A percentile compares a stretch with the other conserved stretches of the same genome.
These are phyloP conservation scores for Orbilia brochopaga DNA, from an alignment of 2,329 filamentous ascomycete genomes.

Conservation along the genomic window DNA sequence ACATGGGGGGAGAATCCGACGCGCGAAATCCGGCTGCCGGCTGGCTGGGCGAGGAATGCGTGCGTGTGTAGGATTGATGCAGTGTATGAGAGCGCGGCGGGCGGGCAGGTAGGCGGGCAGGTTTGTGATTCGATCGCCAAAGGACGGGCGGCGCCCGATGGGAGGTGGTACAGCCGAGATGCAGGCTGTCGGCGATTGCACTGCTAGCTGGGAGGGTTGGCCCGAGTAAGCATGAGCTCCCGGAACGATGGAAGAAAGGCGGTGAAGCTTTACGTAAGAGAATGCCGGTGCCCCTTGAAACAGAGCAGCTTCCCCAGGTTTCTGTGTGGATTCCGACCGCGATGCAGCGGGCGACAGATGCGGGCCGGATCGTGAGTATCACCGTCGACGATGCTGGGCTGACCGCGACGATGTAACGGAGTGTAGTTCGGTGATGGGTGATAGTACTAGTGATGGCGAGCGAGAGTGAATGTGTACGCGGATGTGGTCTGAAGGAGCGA, in stretches of 20 bases:
- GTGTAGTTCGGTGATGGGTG: neutral
- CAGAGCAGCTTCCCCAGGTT: constrained; percentile 23
- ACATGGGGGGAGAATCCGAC: constrained; percentile 27
- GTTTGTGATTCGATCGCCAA: neutral
- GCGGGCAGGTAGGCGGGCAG: neutral
- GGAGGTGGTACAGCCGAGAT: constrained; percentile 4
- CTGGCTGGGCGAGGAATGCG: constrained; percentile 15
- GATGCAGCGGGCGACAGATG: constrained; percentile 1
- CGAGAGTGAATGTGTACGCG: neutral
- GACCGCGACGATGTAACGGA: neutral
- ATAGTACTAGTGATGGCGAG: neutral
- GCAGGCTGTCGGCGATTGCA: neutral
- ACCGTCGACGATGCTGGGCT: constrained; percentile 38
- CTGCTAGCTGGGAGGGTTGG: neutral
- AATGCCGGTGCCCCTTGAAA: constrained; percentile 28
- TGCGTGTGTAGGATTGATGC: neutral
- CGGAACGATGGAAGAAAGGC: constrained; percentile 9
- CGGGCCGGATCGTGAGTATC: constrained; percentile 3
- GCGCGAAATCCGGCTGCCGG: constrained; percentile 21
- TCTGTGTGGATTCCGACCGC: constrained; percentile 15
- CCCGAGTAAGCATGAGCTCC: constrained; percentile 7
- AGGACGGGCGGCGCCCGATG: neutral
- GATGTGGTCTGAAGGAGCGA: neutral
- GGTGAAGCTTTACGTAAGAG: constrained; percentile 51
- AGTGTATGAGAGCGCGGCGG: neutral